Evolutionary conservation across 225 moss, liverwort and hornwort genomes (phyloP).

Genomic region (Antitrichia curtipendula): DNA sequence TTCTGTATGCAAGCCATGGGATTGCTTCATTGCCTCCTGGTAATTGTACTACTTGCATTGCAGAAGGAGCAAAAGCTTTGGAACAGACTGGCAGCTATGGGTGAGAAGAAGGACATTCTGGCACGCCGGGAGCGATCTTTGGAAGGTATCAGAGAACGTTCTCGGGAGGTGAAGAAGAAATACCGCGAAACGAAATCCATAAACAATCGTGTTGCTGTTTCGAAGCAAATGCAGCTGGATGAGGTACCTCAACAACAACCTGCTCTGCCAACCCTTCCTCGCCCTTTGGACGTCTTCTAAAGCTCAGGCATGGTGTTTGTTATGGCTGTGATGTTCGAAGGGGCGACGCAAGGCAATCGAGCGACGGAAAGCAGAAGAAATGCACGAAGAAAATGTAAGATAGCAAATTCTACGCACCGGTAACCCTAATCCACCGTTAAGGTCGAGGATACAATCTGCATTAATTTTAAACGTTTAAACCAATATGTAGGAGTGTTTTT

Average conservation of each 20-base stretch:
- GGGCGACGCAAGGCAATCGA: slow-evolving; percentile 35
- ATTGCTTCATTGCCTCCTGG: background rate
- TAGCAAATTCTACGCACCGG: background rate
- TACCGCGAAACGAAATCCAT: slow-evolving; percentile 12
- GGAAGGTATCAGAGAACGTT: slow-evolving; percentile 29
- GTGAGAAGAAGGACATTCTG: slow-evolving; percentile 41
- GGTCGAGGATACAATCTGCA: background rate
- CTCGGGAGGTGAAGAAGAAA: slow-evolving; percentile 18
- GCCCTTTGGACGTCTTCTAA: background rate
- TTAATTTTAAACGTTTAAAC: too few relatives aligned
- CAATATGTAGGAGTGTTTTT: background rate
- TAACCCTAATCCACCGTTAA: background rate
- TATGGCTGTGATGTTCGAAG: slow-evolving; percentile 8
- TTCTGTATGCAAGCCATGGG: background rate
- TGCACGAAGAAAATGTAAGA: slow-evolving; percentile 34
- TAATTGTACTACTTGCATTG: background rate
- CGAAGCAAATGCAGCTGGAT: slow-evolving; percentile 42
- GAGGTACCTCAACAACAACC: slow-evolving; percentile 8
- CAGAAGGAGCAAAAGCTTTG: slow-evolving; percentile 52
- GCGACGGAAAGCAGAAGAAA: slow-evolving; percentile 15
- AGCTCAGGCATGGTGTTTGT: background rate
- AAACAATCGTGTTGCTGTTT: slow-evolving; percentile 38
- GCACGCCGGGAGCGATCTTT: slow-evolving; percentile 49
- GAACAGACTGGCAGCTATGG: slow-evolving; percentile 48
- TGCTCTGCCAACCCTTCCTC: background rate